phyloP scores from a whole-genome alignment of 1,139 yeast genomes.

The Kurtzmaniella quercitrusa region DNA sequence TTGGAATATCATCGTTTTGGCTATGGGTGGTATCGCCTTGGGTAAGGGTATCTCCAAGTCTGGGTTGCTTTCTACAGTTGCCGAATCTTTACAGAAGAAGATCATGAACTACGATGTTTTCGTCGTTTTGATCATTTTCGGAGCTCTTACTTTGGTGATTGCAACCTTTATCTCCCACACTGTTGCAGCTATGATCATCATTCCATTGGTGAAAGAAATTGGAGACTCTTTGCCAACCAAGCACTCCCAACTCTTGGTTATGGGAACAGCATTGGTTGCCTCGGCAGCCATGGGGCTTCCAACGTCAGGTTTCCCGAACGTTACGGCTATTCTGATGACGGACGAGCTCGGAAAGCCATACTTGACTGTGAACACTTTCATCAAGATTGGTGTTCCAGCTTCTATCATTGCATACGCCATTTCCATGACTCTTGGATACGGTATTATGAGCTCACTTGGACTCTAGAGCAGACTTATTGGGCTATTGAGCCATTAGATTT shows the following conservation, averaged over 20 bases:
- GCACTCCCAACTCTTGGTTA: constrained; percentile 69
- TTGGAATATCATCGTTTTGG: constrained; percentile 89
- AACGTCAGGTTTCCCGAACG: constrained; percentile 95
- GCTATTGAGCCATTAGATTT: too few relatives aligned
- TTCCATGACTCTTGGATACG: constrained; percentile 74
- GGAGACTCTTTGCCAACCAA: constrained; percentile 72
- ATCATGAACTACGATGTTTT: constrained; percentile 63
- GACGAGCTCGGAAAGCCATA: constrained; percentile 88
- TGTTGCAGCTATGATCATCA: constrained; percentile 87
- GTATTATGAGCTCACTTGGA: constrained; percentile 54
- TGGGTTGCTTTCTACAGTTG: constrained; percentile 77
- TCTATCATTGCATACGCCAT: constrained; percentile 66
- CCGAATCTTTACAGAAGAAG: constrained; percentile 56
- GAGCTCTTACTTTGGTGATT: constrained; percentile 69
- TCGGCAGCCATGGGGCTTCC: constrained; percentile 96
- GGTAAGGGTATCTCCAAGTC: constrained; percentile 91
- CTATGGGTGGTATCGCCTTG: constrained; percentile 94
- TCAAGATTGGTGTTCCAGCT: constrained; percentile 84
- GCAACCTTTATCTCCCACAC: constrained; percentile 96
- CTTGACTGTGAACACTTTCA: constrained; percentile 75
- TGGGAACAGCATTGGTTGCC: constrained; percentile 81
- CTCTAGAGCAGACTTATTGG: constrained; percentile 22
- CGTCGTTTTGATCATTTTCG: constrained; percentile 69
- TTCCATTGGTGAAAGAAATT: constrained; percentile 83
- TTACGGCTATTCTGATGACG: constrained; percentile 87